Percentiles rank a stretch among this genome's conserved stretches.
Evolutionary conservation across 2,329 filamentous ascomycete genomes (phyloP).

Genomic region (Stagonosporopsis rhizophila): DNA sequence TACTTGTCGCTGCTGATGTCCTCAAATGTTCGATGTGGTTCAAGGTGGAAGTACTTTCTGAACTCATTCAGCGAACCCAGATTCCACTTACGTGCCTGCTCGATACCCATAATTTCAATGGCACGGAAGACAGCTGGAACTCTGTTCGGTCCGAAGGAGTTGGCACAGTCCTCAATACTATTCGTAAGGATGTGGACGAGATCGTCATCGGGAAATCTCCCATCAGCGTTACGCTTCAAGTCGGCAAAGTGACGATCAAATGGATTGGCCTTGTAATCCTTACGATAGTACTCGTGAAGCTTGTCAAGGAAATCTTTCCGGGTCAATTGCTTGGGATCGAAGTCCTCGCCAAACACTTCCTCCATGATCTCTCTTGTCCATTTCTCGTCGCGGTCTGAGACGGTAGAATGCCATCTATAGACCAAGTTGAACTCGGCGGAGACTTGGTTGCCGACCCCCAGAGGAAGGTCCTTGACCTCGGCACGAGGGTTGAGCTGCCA

Average conservation of each 20-base stretch:
- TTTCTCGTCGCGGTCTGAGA: conserved; percentile 75
- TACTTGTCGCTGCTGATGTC: conserved; percentile 81
- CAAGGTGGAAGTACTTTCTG: conserved; percentile 79
- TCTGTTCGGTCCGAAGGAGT: conserved; percentile 67
- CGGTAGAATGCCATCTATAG: conserved; percentile 86
- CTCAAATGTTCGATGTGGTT: conserved; percentile 78
- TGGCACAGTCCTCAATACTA: conserved; percentile 78
- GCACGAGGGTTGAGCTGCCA: conserved; percentile 83
- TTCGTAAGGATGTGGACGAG: conserved; percentile 73
- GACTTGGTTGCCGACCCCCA: conserved; percentile 81
- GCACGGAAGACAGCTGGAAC: conserved; percentile 76
- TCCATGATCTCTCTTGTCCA: conserved; percentile 71
- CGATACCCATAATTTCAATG: conserved; percentile 81
- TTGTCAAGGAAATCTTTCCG: conserved; percentile 68
- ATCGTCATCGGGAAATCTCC: conserved; percentile 76
- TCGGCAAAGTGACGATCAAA: conserved; percentile 71
- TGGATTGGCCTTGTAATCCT: conserved; percentile 68
- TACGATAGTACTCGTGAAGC: conserved; percentile 67
- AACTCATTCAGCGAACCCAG: conserved; percentile 84
- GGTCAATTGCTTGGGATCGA: conserved; percentile 61
- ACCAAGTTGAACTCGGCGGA: conserved; percentile 89
- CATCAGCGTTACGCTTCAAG: conserved; percentile 69
- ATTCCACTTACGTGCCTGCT: conserved; percentile 79
- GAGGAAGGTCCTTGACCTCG: conserved; percentile 68
- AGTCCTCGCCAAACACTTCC: conserved; percentile 54